phyloP scores from a whole-genome alignment of 2,329 filamentous ascomycete genomes.

The Diaporthe sp. region DNA sequence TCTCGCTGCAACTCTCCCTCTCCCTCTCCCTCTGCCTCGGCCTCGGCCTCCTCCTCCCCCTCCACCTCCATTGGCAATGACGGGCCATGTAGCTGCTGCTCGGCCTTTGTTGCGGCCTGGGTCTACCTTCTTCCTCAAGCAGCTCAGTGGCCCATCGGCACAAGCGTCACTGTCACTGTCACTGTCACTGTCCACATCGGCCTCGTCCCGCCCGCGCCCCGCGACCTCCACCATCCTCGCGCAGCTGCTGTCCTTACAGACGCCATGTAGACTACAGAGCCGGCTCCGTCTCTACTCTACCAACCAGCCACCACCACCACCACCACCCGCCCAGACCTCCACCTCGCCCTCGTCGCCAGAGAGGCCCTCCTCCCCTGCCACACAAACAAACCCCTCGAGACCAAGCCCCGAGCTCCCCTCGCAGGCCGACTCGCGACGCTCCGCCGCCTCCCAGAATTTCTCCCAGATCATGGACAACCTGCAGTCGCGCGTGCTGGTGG shows the following conservation, averaged over 20 bases:
- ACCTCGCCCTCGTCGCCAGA: slow-evolving; percentile 22
- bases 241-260: slow-evolving; percentile 41
- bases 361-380: slow-evolving; percentile 25
- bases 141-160: slow-evolving; percentile 36
- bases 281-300: slow-evolving; percentile 45
- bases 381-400: slow-evolving; percentile 3
- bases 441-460: slow-evolving; percentile 60
- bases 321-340: slow-evolving; percentile 19
- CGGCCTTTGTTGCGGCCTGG: slow-evolving; percentile 34
- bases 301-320: slow-evolving; percentile 20
- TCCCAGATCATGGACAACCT: slow-evolving; percentile 86
- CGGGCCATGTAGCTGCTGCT: slow-evolving; percentile 36
- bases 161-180: background rate
- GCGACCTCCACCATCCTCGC: slow-evolving; percentile 2
- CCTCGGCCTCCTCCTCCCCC: slow-evolving; percentile 12
- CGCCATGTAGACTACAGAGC: slow-evolving; percentile 40
- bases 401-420: slow-evolving; percentile 54
- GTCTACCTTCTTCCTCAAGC: slow-evolving; percentile 32
- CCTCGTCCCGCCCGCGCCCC: background rate
- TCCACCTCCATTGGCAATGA: slow-evolving; percentile 31
- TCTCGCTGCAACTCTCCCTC: background rate
- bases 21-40: background rate
- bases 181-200: background rate
- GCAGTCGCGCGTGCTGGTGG: slow-evolving; percentile 85
- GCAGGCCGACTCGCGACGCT: slow-evolving; percentile 55